Evolutionary conservation across 352 stramenopile species (phyloP).

Genomic region (Globisporangium polare): DNA sequence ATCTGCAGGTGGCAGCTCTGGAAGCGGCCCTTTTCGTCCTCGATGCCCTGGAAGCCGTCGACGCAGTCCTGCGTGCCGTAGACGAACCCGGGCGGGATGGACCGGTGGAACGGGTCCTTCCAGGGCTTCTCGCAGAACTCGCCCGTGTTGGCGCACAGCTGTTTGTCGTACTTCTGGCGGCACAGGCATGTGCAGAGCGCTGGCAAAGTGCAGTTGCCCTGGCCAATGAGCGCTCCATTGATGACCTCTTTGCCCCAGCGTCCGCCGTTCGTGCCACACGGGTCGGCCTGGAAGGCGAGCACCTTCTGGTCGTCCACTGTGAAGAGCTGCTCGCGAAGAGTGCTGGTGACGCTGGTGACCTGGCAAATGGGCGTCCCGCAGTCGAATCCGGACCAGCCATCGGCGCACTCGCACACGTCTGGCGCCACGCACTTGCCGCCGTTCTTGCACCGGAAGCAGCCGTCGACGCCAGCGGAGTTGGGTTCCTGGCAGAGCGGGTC

Average conservation of each 20-base stretch:
- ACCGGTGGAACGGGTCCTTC: slow-evolving; percentile 65
- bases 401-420: slow-evolving; percentile 89
- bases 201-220: slow-evolving; percentile 93
- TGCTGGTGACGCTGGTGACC: slow-evolving; percentile 38
- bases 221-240: slow-evolving; percentile 71
- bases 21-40: slow-evolving; percentile 88
- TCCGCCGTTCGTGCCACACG: slow-evolving; percentile 84
- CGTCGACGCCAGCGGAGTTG: slow-evolving; percentile 56
- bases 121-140: slow-evolving; percentile 85
- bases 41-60: slow-evolving; percentile 92
- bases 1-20: slow-evolving; percentile 94
- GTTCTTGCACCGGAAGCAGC: slow-evolving; percentile 95
- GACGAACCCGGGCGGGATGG: slow-evolving; percentile 79
- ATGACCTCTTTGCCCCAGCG: slow-evolving; percentile 65
- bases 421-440: slow-evolving; percentile 89
- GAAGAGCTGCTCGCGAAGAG: slow-evolving; percentile 86
- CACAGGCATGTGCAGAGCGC: slow-evolving; percentile 91
- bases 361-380: slow-evolving; percentile 91
- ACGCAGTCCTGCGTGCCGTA: slow-evolving; percentile 91
- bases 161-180: slow-evolving; percentile 70
- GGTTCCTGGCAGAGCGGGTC: slow-evolving; percentile 84
- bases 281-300: slow-evolving; percentile 90
- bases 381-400: slow-evolving; percentile 94
- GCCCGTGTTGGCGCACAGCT: slow-evolving; percentile 57
- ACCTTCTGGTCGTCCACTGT: slow-evolving; percentile 94